Base-by-base conservation (phyloP, 1,139 yeast species). In the Hemisphaericaspora subhashii region DNA sequence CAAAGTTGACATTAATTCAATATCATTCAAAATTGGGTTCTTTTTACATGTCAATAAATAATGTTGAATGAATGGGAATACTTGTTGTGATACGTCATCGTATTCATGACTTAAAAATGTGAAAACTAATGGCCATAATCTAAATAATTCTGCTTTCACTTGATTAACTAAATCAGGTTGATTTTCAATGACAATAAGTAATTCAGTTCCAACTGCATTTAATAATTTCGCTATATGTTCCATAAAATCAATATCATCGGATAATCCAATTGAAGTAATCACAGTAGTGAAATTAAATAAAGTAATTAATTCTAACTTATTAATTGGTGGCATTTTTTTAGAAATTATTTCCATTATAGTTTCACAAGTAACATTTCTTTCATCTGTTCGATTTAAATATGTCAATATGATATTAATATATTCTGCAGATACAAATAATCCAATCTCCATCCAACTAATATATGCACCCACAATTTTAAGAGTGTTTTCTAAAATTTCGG, bases 361-460 rank as follows among this genome's bases (percentile, higher is more conserved):
- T 40, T 74, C 76, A 40, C 94, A 83, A 33, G 95, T 83, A 13
- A 79, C 71, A 35, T 77, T 69, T 47, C 85, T 76, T 39, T 40
- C 40, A 21, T 55, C 54, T 16, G 55, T 50, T 43, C 64, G 66
- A 30, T 72, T 76, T 47, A 90, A 70, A 53, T 78, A 83, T 42
- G 76, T 79, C 51, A 83, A 81, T 32, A 94, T 74, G 36, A 79
- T 60, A 36, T 72, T 69, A 50, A 89, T 72, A 53, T 80, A 84
- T 31, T 79, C 78, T 15, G 82, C 77, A 37, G 81, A 80, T 25
- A 90, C 78, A 44, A 94, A 83, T 45, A 92, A 68, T 22, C 82
- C 72, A 46, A 92, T 86, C 55, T 94, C 98, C 62, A 92, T 88
- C 99, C 99, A 94, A 22, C 90, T 83, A 21, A 89, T 86, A 73